Percentiles rank a stretch among this genome's conserved stretches.
These are phyloP conservation scores for Lecanicillium sp. DNA, from an alignment of 2,329 filamentous ascomycete genomes.

Conservation along the genomic window DNA sequence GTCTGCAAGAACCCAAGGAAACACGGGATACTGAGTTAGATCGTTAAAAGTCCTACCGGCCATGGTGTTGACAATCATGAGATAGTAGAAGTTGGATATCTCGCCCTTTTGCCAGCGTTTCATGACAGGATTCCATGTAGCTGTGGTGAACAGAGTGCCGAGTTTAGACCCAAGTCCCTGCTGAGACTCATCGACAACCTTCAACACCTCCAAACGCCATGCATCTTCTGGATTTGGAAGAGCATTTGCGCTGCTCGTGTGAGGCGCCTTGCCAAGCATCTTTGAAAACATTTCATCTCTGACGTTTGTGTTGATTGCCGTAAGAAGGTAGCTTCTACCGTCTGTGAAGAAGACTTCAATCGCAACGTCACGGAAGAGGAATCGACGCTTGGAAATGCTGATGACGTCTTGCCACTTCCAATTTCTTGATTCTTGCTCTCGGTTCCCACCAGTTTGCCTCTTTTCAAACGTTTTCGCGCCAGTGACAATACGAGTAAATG, in stretches of 20 bases:
- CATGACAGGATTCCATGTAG: constrained; percentile 74
- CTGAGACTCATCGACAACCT: constrained; percentile 51
- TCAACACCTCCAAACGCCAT: constrained; percentile 84
- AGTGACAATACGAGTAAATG: constrained; percentile 89
- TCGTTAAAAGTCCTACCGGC: constrained; percentile 97
- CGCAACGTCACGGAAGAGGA: constrained; percentile 89
- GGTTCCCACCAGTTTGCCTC: constrained; percentile 43
- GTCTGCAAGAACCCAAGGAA: constrained; percentile 93
- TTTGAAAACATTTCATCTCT: constrained; percentile 76
- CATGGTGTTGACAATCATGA: constrained; percentile 98
- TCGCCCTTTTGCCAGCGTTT: constrained; percentile 88
- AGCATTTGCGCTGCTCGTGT: constrained; percentile 61
- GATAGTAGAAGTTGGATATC: constrained; percentile 96
- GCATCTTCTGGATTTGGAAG: constrained; percentile 75
- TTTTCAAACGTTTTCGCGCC: constrained; percentile 53
- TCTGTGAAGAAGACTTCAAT: constrained; percentile 98
- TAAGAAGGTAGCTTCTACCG: constrained; percentile 88
- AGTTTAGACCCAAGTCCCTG: constrained; percentile 76
- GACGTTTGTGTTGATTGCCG: constrained; percentile 62
- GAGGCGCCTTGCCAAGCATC: constrained; percentile 70
- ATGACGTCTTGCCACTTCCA: constrained; percentile 95
- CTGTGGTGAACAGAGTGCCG: constrained; percentile 82
- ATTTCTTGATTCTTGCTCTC: constrained; percentile 73
- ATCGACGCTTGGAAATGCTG: constrained; percentile 90
- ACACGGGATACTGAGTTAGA: constrained; percentile 94